Conservation (phyloP, 106 monocot genomes). For the Posidonia australis region DNA sequence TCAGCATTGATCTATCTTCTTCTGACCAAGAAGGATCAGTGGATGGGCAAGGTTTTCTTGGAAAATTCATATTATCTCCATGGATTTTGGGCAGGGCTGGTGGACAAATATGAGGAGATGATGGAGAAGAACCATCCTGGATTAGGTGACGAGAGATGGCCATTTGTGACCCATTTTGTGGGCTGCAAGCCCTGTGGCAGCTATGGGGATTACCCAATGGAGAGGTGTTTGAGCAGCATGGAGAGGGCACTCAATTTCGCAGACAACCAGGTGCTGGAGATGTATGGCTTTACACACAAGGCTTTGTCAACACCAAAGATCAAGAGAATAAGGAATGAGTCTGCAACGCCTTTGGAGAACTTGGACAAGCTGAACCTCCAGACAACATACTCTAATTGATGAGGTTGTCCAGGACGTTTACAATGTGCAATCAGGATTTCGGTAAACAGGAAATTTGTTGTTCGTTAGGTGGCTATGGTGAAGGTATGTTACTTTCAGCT, state of each 20-base stretch:
- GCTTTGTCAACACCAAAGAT: slow-evolving; percentile 39
- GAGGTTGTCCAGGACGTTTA: background rate
- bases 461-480: background rate
- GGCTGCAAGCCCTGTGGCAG: slow-evolving; percentile 69
- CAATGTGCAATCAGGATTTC: background rate
- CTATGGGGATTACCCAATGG: slow-evolving; percentile 56
- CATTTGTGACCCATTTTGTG: slow-evolving; percentile 63
- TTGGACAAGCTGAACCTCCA: slow-evolving; percentile 9
- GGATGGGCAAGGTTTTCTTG: slow-evolving; percentile 34
- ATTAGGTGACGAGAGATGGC: slow-evolving; percentile 56
- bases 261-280: slow-evolving; percentile 59
- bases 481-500: background rate
- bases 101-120: slow-evolving; percentile 63
- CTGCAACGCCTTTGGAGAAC: slow-evolving; percentile 34
- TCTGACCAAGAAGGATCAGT: slow-evolving; percentile 38
- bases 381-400: background rate
- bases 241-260: slow-evolving; percentile 76
- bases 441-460: background rate
- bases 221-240: slow-evolving; percentile 53
- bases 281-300: slow-evolving; percentile 60
- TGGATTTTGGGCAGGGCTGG: slow-evolving; percentile 53
- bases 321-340: slow-evolving; percentile 31
- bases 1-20: slow-evolving; percentile 60
- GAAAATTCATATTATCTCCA: slow-evolving; percentile 59
- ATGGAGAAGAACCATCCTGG: slow-evolving; percentile 65